Base-by-base conservation (phyloP, 805 yeast genomes). In the Candida glaebosa region DNA sequence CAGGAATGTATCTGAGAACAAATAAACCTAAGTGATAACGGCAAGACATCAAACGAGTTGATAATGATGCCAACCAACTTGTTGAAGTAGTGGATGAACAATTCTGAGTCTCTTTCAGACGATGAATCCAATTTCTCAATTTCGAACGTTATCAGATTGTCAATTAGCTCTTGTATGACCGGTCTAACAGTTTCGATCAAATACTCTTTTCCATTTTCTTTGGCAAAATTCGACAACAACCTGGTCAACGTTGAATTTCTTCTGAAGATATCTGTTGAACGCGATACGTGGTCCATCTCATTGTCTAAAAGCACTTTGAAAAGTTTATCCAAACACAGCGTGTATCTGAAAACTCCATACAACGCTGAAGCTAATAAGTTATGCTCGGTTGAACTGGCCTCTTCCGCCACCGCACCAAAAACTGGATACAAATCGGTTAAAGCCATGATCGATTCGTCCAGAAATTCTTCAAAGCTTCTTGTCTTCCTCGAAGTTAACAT, bases 171-270 rank as follows among this genome's bases (percentile, higher is more conserved):
- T 30, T 71, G 66, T 14, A 87, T 60, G 19, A 82, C 69, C 0
- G 87, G 85, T 38, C 68, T 68, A 38, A 87, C 61, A 0, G 81
- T 74, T 3, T 57, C 42, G 1, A 64, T 56, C 37, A 88, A 63
- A 55, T 85, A 87, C 1, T 70, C 76, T 17, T 60, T 57, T 0
- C 95, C 95, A 49, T 78, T 75, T n/a, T 73, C 67, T 50, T 81
- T 78, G 1, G 93, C 86, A 50, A 82, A 80, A 12, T 84, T 67
- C 0, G 90, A 82, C 39, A 87, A 68, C 39, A 87, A 71, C 51
- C 89, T 75, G 0, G 96, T 87, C 24, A 93, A 85, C 28, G 87
- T 84, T 39, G 90, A 82, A 57, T 88, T 88, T 40, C 93, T 75
- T 52, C 96, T 73, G 51, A 88, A 70, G 22, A 88, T 78, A 54